A percentile compares a stretch with the other conserved stretches of the same genome.
Conservation (phyloP, 2,329 filamentous ascomycete species). For the Xylariaceae sp. region DNA sequence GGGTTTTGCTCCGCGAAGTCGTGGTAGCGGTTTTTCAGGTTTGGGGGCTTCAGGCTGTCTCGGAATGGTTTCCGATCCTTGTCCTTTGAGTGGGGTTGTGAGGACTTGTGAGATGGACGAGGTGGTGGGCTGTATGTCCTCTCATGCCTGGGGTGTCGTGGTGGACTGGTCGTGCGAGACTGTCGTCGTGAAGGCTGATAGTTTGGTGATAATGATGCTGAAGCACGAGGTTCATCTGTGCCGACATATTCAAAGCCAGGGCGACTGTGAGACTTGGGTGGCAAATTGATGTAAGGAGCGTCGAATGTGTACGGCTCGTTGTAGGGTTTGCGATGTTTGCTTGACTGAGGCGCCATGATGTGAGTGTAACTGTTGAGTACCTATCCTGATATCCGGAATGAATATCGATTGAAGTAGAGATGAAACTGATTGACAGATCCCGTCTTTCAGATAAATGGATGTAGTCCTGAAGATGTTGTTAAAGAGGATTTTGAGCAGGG, state of each 20-base stretch:
- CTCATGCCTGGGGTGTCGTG: constrained; percentile 22
- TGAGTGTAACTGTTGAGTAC: background rate
- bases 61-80: constrained; percentile 6
- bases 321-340: constrained; percentile 24
- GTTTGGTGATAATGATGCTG: constrained; percentile 13
- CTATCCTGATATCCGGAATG: background rate
- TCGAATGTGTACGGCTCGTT: constrained; percentile 30
- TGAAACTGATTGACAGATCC: background rate
- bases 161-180: constrained; percentile 26
- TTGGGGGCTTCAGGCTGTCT: constrained; percentile 12
- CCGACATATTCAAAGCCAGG: constrained; percentile 30
- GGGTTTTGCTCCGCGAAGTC: constrained; percentile 23
- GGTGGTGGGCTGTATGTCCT: constrained; percentile 8
- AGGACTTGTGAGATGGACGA: constrained; percentile 9
- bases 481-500: too few relatives aligned
- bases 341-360: constrained; percentile 27
- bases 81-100: constrained; percentile 18
- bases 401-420: background rate
- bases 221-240: constrained; percentile 25
- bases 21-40: constrained; percentile 19
- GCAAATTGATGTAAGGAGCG: constrained; percentile 27
- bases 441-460: background rate
- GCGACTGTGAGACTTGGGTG: constrained; percentile 12
- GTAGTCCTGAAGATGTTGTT: background rate
- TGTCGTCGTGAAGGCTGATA: constrained; percentile 17